A percentile compares a stretch with the other conserved stretches of the same genome.
phyloP scores from a whole-genome alignment of 1,284 basidiomycete species.

The Tetrapyrgos nigripes region DNA sequence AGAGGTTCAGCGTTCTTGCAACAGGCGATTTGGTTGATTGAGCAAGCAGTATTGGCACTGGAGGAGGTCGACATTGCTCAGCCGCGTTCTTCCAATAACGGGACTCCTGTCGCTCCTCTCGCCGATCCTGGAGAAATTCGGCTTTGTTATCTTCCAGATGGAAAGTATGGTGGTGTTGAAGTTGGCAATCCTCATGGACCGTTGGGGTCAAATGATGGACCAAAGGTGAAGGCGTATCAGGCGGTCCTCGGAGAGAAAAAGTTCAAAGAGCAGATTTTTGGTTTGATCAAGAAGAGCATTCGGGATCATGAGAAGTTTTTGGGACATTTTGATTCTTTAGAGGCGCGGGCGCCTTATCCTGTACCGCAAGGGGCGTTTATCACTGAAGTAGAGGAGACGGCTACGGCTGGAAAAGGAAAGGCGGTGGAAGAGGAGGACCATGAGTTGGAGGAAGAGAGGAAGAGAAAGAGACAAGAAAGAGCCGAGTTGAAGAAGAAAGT shows the following conservation, averaged over 20 bases:
- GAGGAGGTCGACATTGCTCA: conserved; percentile 66
- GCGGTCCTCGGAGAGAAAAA: conserved; percentile 53
- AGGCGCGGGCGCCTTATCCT: conserved; percentile 34
- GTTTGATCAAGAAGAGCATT: conserved; percentile 70
- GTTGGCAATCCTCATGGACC: conserved; percentile 78
- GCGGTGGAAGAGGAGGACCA: conserved; percentile 3
- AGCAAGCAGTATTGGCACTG: conserved; percentile 67
- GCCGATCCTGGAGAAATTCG: conserved; percentile 70
- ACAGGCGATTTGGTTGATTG: conserved; percentile 75
- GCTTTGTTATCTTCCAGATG: conserved; percentile 72
- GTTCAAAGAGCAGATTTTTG: conserved; percentile 63
- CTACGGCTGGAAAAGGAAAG: conserved; percentile 17
- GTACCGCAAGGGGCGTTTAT: not conserved
- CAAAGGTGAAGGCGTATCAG: conserved; percentile 69
- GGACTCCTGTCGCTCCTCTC: not conserved
- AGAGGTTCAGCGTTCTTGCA: conserved; percentile 81
- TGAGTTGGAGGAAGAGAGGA: not conserved
- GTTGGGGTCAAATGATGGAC: conserved; percentile 60
- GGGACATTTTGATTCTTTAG: conserved; percentile 77
- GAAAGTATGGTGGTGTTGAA: conserved; percentile 79
- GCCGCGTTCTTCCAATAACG: not conserved
- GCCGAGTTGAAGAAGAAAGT: conserved; percentile 46
- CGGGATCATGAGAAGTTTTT: conserved; percentile 84
- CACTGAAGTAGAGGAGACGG: conserved; percentile 15
- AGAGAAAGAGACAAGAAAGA: not conserved